Evolutionary conservation across 1,284 basidiomycete genomes (phyloP).

Genomic region (Melampsora abietis-canadensis): DNA sequence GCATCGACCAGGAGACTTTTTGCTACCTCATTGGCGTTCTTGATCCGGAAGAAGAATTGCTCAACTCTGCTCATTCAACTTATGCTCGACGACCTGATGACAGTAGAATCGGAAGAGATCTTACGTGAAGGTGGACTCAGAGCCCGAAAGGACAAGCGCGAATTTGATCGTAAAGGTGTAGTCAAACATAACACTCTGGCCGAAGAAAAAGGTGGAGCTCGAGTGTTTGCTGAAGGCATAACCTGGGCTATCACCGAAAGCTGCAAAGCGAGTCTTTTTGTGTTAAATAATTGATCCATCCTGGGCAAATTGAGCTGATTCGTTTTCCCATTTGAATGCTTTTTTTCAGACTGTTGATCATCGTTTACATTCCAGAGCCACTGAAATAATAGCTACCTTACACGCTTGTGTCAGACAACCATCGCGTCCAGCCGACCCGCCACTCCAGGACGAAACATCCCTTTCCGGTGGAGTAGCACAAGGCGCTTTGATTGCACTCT

Average conservation of each 20-base stretch:
- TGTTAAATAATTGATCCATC: not conserved
- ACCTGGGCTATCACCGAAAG: slow-evolving; percentile 25
- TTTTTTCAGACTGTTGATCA: slow-evolving; percentile 23
- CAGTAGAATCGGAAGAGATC: slow-evolving; percentile 24
- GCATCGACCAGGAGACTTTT: slow-evolving; percentile 38
- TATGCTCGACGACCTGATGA: slow-evolving; percentile 30
- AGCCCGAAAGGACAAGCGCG: slow-evolving; percentile 30
- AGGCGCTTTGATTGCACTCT: slow-evolving; percentile 25
- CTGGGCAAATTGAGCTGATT: slow-evolving; percentile 4
- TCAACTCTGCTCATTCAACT: slow-evolving; percentile 20
- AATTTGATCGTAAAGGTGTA: slow-evolving; percentile 21
- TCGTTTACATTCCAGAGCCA: slow-evolving; percentile 35
- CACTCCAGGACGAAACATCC: not conserved
- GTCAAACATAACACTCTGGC: slow-evolving; percentile 16
- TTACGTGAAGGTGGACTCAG: slow-evolving; percentile 19
- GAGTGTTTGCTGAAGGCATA: slow-evolving; percentile 42
- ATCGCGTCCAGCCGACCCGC: not conserved
- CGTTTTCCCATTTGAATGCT: not conserved
- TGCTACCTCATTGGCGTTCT: slow-evolving; percentile 39
- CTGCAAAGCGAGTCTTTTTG: slow-evolving; percentile 31
- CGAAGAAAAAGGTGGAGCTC: slow-evolving; percentile 38
- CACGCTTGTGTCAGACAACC: slow-evolving; percentile 18
- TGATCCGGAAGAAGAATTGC: slow-evolving; percentile 31
- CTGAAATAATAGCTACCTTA: slow-evolving; percentile 18
- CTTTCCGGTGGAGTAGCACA: slow-evolving; percentile 11